Percentiles rank a stretch among this genome's conserved stretches.
Evolutionary conservation across 1,139 yeast genomes (phyloP).

Genomic region (Debaryomyces udenii): DNA sequence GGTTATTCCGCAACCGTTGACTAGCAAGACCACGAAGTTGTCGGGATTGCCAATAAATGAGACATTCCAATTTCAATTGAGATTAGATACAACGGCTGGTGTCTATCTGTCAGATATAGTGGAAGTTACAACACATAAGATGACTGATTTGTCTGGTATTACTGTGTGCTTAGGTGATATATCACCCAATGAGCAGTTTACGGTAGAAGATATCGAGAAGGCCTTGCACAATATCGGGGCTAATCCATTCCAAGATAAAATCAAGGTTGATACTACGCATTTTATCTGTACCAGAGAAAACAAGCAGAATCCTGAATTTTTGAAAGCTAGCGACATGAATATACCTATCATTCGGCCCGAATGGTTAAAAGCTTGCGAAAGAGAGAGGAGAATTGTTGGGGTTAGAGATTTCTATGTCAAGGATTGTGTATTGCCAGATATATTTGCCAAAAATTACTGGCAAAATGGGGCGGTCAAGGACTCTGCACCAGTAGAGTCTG

Average conservation of each 20-base stretch:
- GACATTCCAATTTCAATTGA: constrained; percentile 75
- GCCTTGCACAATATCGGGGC: constrained; percentile 81
- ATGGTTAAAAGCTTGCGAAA: constrained; percentile 94
- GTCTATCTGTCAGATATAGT: constrained; percentile 68
- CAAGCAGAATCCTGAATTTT: constrained; percentile 60
- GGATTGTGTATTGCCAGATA: constrained; percentile 52
- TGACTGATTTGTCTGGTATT: constrained; percentile 94
- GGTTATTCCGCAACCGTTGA: constrained; percentile 80
- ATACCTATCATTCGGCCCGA: constrained; percentile 96
- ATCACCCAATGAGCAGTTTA: constrained; percentile 60
- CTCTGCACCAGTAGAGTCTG: constrained; percentile 4
- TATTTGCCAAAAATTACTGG: constrained; percentile 50
- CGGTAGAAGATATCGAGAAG: constrained; percentile 61
- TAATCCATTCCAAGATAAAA: constrained; percentile 66
- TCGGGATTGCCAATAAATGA: constrained; percentile 92
- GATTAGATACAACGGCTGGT: constrained; percentile 90
- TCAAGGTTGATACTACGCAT: constrained; percentile 92
- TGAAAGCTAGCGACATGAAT: constrained; percentile 81
- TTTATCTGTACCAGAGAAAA: constrained; percentile 75
- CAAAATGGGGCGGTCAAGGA: constrained; percentile 13
- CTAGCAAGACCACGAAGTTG: constrained; percentile 80
- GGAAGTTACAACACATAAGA: constrained; percentile 83
- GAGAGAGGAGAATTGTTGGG: constrained; percentile 87
- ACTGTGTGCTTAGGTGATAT: constrained; percentile 89
- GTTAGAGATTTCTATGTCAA: constrained; percentile 80